Percentiles rank a stretch among this genome's conserved stretches.
Conservation (phyloP, 805 yeast genomes). For the Wickerhamiella kurtzmanii region DNA sequence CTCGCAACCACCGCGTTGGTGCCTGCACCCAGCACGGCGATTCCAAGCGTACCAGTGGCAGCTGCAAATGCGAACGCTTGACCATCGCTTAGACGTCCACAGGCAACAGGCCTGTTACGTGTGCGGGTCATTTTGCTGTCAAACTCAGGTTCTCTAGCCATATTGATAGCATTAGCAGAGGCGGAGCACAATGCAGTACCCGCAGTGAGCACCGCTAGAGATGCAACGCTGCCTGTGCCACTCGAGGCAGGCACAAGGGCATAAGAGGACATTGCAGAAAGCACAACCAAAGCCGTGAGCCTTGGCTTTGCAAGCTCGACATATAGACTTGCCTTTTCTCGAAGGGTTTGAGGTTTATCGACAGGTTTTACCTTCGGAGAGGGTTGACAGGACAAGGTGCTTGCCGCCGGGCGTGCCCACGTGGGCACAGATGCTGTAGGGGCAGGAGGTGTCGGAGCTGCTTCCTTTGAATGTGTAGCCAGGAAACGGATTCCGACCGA, state of each 20-base stretch:
- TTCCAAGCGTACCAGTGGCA: constrained; percentile 57
- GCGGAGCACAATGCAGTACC: constrained; percentile 87
- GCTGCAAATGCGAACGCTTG: constrained; percentile 79
- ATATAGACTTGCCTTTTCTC: constrained; percentile 27
- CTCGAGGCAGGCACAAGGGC: constrained; percentile 81
- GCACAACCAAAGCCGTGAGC: constrained; percentile 71
- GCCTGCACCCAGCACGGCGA: constrained; percentile 54
- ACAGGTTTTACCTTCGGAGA: neutral
- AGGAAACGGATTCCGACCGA: neutral
- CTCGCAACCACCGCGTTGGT: constrained; percentile 76
- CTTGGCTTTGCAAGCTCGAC: constrained; percentile 82
- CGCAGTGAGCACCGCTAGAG: constrained; percentile 55
- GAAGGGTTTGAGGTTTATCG: neutral
- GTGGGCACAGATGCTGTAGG: neutral
- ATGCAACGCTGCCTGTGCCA: constrained; percentile 35
- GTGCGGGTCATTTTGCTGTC: constrained; percentile 84
- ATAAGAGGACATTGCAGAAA: constrained; percentile 86
- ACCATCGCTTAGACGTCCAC: constrained; percentile 57
- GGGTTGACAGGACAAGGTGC: neutral
- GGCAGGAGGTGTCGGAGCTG: neutral
- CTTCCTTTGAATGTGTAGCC: neutral
- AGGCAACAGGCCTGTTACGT: constrained; percentile 75
- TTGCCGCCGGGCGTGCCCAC: constrained; percentile 2
- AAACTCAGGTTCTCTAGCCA: constrained; percentile 90
- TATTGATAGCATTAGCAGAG: constrained; percentile 91